These are phyloP conservation scores for Globisporangium cystogenes DNA, from an alignment of 352 stramenopile species.

Conservation along the genomic window DNA sequence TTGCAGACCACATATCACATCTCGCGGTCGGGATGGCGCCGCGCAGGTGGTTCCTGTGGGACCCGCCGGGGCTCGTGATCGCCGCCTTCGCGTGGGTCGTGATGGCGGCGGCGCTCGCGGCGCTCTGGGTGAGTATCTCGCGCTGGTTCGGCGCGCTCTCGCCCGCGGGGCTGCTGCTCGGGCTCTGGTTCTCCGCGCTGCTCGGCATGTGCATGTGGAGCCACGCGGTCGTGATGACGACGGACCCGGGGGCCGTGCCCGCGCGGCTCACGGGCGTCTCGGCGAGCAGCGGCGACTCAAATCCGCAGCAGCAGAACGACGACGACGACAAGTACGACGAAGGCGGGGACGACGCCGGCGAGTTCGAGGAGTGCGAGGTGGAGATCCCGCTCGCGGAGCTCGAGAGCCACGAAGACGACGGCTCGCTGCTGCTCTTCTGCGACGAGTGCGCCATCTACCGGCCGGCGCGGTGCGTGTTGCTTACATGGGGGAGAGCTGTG, in stretches of 20 bases:
- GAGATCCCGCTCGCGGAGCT: conserved; percentile 65
- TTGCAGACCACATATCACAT: no score
- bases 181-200: conserved; percentile 41
- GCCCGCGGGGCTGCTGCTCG: conserved; percentile 31
- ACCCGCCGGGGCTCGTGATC: conserved; percentile 60
- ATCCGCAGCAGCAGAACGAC: no score
- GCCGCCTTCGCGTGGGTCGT: conserved; percentile 52
- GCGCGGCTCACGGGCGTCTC: conserved; percentile 22
- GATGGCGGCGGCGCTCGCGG: conserved; percentile 33
- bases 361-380: conserved; percentile 40
- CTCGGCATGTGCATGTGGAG: conserved; percentile 71
- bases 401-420: conserved; percentile 66
- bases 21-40: no score
- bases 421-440: conserved; percentile 72
- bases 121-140: conserved; percentile 43
- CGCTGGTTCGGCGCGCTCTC: conserved; percentile 56
- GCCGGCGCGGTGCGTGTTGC: conserved; percentile 47
- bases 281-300: conserved; percentile 1
- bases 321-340: conserved; percentile 11
- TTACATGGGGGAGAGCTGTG: no score
- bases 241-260: conserved; percentile 68
- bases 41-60: conserved; percentile 47
- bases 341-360: conserved; percentile 14
- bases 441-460: conserved; percentile 77
- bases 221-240: conserved; percentile 69